Evolutionary conservation across 2,329 filamentous ascomycete species (phyloP), one percentile per base, ranked within the genome.

Genomic region (Fusarium fracticaudum): DNA sequence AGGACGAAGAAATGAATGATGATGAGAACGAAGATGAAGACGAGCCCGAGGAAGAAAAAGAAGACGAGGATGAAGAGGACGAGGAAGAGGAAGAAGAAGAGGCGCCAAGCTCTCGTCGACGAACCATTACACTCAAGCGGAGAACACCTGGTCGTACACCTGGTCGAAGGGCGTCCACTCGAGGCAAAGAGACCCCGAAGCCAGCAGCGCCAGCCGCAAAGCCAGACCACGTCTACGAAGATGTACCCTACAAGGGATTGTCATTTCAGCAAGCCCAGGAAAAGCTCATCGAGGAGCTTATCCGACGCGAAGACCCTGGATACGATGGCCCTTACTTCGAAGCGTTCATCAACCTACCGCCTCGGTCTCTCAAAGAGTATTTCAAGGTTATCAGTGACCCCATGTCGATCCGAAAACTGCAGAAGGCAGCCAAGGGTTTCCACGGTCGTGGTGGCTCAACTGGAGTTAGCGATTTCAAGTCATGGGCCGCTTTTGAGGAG

Each of bases 201-300:
- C 76, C 79, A 62, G 82, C 83, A 24, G 79, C 80, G 20, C 80
- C 83, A 13, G 81, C 83, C 40, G 79, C 81, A 53, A 87, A 86
- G 62, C 83, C 86, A 12, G 87, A 90, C 64, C 83, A 86, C 55
- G 84, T 89, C 68, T 90, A 89, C 61, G 86, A 90, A 62, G 84
- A 85, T 58, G 83, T 88, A 8, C 86, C 89, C 4, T 96, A 94
- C 81, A 89, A 91, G 64, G 93, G 92, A 10, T 89, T 95, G 57
- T 91, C 81, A 15, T 96, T 97, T 79, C 94, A 97, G 80, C 88
- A 95, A 79, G 95, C 94, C 0, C 94, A 98, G 80, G 94, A 97
- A 76, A 94, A 94, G 84, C 90, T 98, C 64, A 85, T 97, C 8
- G 90, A 92, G 62, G 93, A 96, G 76, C 82, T 96, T 70, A 87